Evolutionary conservation across 441 rosid species (phyloP).

Genomic region (Populus hybrid): DNA sequence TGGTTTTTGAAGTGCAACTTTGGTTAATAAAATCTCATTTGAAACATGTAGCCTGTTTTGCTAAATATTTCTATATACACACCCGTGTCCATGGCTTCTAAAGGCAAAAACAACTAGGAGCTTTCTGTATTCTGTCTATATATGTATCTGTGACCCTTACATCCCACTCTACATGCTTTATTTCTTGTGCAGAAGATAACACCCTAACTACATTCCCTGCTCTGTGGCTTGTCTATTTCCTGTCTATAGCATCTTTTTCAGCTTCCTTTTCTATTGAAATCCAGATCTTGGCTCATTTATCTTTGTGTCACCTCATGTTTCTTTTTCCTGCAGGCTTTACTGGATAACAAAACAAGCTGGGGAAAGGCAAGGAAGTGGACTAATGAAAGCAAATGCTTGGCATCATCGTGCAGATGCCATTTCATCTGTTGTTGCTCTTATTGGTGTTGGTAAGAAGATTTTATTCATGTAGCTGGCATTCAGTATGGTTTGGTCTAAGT

Average conservation of each 20-base stretch:
- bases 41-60: neutral
- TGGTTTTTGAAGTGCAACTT: neutral
- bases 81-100: neutral
- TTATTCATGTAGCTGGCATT: slow-evolving; percentile 11
- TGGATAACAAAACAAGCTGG: slow-evolving; percentile 93
- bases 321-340: slow-evolving; percentile 55
- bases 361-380: slow-evolving; percentile 82
- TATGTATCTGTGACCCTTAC: neutral
- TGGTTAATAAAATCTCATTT: neutral
- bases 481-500: neutral
- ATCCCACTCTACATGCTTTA: neutral
- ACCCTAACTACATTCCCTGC: neutral
- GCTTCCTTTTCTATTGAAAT: neutral
- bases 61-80: neutral
- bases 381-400: slow-evolving; percentile 99
- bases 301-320: neutral
- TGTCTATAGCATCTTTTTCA: neutral
- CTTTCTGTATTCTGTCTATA: neutral
- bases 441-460: slow-evolving; percentile 81
- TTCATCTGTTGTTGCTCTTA: slow-evolving; percentile 84
- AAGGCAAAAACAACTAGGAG: neutral
- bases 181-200: neutral
- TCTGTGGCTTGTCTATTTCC: neutral
- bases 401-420: slow-evolving; percentile 97
- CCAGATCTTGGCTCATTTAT: neutral